Percentiles rank a stretch among this genome's conserved stretches.
These are phyloP conservation scores for Lyophyllum decastes DNA, from an alignment of 768 basidiomycete genomes.

Conservation along the genomic window DNA sequence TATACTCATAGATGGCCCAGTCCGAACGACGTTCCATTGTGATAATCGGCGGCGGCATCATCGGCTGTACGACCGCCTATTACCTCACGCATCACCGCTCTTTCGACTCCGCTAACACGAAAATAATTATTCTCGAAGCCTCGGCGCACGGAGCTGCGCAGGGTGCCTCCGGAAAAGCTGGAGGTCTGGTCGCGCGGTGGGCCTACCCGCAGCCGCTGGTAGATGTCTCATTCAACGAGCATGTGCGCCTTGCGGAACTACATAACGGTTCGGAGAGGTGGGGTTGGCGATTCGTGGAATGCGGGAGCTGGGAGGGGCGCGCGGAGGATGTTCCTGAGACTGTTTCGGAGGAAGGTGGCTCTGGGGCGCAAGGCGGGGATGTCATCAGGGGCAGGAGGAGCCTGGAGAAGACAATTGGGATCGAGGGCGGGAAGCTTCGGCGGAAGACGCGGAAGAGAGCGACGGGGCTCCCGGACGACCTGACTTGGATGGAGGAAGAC, in stretches of 20 bases:
- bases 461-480: slow-evolving; percentile 49
- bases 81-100: slow-evolving; percentile 65
- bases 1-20: slow-evolving; percentile 1
- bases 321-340: slow-evolving; percentile 36
- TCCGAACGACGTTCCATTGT: slow-evolving; percentile 48
- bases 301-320: slow-evolving; percentile 72
- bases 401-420: slow-evolving; percentile 56
- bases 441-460: slow-evolving; percentile 18
- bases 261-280: slow-evolving; percentile 72
- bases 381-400: slow-evolving; percentile 32
- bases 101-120: slow-evolving; percentile 38
- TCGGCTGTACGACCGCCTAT: slow-evolving; percentile 83
- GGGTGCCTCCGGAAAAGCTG: slow-evolving; percentile 84
- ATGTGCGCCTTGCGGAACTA: slow-evolving; percentile 68
- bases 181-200: slow-evolving; percentile 85
- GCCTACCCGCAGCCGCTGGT: slow-evolving; percentile 76
- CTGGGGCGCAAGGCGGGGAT: slow-evolving; percentile 24
- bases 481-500: slow-evolving; percentile 55
- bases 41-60: slow-evolving; percentile 85
- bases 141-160: slow-evolving; percentile 68
- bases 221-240: slow-evolving; percentile 71
- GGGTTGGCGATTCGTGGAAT: slow-evolving; percentile 82
- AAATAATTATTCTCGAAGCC: slow-evolving; percentile 71
- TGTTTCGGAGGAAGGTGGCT: slow-evolving; percentile 25
- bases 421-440: slow-evolving; percentile 30